Base-by-base conservation (phyloP, 2,329 filamentous ascomycete species). In the Dactylonectria estremocensis region DNA sequence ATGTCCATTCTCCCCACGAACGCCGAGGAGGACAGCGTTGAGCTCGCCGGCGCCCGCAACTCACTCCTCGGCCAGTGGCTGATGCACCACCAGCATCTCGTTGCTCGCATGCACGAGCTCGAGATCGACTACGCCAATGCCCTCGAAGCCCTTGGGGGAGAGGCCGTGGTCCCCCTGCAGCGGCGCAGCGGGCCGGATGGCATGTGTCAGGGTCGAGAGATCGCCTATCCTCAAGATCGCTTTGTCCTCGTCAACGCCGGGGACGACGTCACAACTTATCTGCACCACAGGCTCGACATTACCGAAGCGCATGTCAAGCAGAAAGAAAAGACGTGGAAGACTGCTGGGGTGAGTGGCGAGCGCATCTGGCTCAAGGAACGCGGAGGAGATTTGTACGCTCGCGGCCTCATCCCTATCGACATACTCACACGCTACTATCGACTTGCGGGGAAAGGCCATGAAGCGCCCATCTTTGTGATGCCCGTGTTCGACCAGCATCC, bases 11-110 rank as follows among this genome's bases (percentile, higher is more conserved):
- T 91, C 1, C 89, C 88, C 0, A 80, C 80, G 2, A 79, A 82
- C 16, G 54, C 55, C 9, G 70, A 73, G 6, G 70, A 79, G 6
- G 78, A 80, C 59, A 71, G 72, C 16, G 76, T 79, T 13, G 79
- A 85, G 56, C 78, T 83, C 31, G 73, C 78, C 22, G 79, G 81
- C 20, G 86, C 84, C 18, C 85, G 86, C 69, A 84, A 84, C 64
- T 86, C 84, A 7, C 78, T 90, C 18, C 78, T 91, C 3, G 89
- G 89, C 11, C 88, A 90, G 76, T 86, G 86, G 83, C 84, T 91
- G 8, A 76, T 85, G 24, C 86, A 85, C 71, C 84, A 84, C 3
- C 87, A 89, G 73, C 82, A 85, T 64, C 84, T 90, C 13, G 80
- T 87, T 14, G 80, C 78, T 7, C 87, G 88, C 46, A 84, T 87